Evolutionary conservation across 371 early-diverging fungal genomes (phyloP).

Genomic region (Mortierella sp.): DNA sequence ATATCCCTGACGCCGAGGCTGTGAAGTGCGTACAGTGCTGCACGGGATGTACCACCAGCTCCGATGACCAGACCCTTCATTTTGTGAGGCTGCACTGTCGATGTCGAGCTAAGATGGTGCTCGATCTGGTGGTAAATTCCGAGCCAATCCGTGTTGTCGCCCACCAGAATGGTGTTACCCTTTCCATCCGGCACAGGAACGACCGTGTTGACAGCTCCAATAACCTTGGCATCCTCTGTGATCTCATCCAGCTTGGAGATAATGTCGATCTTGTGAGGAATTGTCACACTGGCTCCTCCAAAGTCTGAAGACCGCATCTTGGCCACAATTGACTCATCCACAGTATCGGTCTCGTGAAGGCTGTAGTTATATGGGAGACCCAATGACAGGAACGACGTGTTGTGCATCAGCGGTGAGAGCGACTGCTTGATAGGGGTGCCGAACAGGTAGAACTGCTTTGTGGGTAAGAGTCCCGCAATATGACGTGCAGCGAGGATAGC

Average conservation of each 20-base stretch:
- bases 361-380: constrained; percentile 88
- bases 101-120: constrained; percentile 53
- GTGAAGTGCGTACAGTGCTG: constrained; percentile 89
- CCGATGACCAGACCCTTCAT: constrained; percentile 85
- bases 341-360: constrained; percentile 77
- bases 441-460: constrained; percentile 83
- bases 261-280: constrained; percentile 91
- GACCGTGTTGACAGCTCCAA: constrained; percentile 95
- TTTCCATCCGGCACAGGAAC: constrained; percentile 57
- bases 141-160: constrained; percentile 96
- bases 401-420: constrained; percentile 93
- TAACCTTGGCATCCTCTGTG: constrained; percentile 79
- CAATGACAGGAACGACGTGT: constrained; percentile 85
- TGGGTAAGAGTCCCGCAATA: constrained; percentile 72
- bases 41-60: constrained; percentile 97
- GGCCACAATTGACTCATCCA: constrained; percentile 64
- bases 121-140: constrained; percentile 82
- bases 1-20: constrained; percentile 76
- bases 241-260: constrained; percentile 77
- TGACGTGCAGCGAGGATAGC: constrained; percentile 82
- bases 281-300: constrained; percentile 96
- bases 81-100: constrained; percentile 19
- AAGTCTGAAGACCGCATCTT: constrained; percentile 73
- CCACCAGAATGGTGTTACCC: constrained; percentile 66
- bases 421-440: constrained; percentile 93